These are phyloP conservation scores for Sporothrix inflata DNA, from an alignment of 2,329 filamentous ascomycete genomes.

Conservation along the genomic window DNA sequence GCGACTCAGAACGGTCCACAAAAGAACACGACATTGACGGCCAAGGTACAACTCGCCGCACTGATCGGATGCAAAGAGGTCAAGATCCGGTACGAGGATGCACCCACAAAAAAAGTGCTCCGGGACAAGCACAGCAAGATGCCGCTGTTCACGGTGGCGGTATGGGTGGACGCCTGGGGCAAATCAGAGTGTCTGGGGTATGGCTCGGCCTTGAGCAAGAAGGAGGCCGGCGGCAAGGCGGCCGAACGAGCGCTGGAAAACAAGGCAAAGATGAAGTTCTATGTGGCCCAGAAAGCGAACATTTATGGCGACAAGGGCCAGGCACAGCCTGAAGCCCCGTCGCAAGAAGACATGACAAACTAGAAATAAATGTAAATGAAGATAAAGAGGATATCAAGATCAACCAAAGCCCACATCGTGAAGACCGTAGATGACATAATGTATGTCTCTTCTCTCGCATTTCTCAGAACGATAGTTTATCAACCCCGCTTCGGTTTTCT, in stretches of 20 bases:
- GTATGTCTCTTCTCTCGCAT: neutral
- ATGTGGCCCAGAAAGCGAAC: conserved; percentile 53
- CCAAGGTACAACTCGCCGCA: conserved; percentile 58
- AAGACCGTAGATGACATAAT: neutral
- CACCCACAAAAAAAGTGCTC: conserved; percentile 53
- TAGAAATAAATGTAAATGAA: neutral
- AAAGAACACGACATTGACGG: conserved; percentile 32
- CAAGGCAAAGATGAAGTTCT: conserved; percentile 63
- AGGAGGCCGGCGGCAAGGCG: conserved; percentile 69
- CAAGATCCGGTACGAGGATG: conserved; percentile 64
- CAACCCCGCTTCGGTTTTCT: conserved; percentile 5
- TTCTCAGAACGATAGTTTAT: no score
- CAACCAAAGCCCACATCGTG: neutral
- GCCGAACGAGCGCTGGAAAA: conserved; percentile 67
- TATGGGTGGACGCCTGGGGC: conserved; percentile 70
- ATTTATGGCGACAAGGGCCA: conserved; percentile 35
- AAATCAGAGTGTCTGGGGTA: conserved; percentile 64
- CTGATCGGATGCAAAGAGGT: conserved; percentile 61
- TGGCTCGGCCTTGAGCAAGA: conserved; percentile 68
- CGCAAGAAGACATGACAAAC: neutral
- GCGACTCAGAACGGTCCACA: neutral
- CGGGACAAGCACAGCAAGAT: conserved; percentile 57
- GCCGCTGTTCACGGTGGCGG: conserved; percentile 64
- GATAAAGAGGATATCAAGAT: neutral
- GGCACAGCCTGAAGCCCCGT: neutral